Conservation (phyloP, 176 grass and related monocot genomes). For the Eremochloa ophiuroides region DNA sequence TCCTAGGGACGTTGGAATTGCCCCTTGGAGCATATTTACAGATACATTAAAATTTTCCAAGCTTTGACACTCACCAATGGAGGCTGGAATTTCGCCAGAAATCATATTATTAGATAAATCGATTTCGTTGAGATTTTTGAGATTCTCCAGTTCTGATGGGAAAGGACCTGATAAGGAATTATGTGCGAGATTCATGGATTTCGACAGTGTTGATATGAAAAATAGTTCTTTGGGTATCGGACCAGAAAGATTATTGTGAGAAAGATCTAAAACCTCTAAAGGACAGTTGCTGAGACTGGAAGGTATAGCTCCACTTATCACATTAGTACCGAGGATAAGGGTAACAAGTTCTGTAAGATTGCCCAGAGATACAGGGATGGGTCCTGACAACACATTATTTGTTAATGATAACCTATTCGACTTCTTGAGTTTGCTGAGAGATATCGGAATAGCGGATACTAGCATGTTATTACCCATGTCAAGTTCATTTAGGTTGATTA, state of each 20-base stretch:
- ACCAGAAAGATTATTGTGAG: conserved; percentile 34
- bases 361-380: conserved; percentile 9
- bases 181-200: conserved; percentile 23
- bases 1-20: conserved; percentile 28
- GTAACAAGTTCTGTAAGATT: conserved; percentile 21
- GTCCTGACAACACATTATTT: conserved; percentile 8
- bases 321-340: background rate
- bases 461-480: background rate
- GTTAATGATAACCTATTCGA: background rate
- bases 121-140: conserved; percentile 19
- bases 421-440: conserved; percentile 8
- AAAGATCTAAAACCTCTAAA: conserved; percentile 29
- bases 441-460: background rate
- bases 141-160: conserved; percentile 27
- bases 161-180: conserved; percentile 46
- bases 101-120: conserved; percentile 48
- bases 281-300: conserved; percentile 1
- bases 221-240: conserved; percentile 42
- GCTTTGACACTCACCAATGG: conserved; percentile 27
- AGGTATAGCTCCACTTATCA: conserved; percentile 5
- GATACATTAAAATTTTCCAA: conserved; percentile 32
- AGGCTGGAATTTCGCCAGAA: conserved; percentile 38
- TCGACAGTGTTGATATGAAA: conserved; percentile 25
- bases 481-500: background rate
- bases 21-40: conserved; percentile 32